Evolutionary conservation across 805 yeast genomes (phyloP), one percentile per base, ranked within the genome.

Genomic region (Torulaspora delbrueckii): DNA sequence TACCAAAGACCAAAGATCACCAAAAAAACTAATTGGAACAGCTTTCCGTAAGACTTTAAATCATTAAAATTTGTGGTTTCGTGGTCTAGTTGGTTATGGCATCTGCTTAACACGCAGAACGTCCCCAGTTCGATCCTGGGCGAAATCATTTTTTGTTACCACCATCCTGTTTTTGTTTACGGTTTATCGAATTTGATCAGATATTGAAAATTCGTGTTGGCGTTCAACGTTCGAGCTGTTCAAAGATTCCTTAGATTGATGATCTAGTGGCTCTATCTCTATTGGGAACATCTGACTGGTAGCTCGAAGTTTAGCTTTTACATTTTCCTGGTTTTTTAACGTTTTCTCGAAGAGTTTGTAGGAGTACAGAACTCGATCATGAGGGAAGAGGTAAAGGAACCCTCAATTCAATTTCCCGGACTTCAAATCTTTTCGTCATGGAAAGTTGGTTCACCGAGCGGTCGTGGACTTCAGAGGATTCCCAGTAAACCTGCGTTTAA

Each of bases 71-170:
- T n/a, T n/a, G n/a, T n/a, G 93, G 95, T 82, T 82, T 81, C 83
- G 89, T 89, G 96, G 97, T 89, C 96, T 89, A 89, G 96, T 89
- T 74, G 96, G 96, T 89, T 81, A 90, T 90, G 96, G 96, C 97
- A 86, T 86, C 93, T 89, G 96, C 96, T 87, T 89, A 88, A 90
- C 97, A 90, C 97, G 96, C 96, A 88, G 93, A 86, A 86, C 90
- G 97, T 91, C 97, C 96, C 97, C 97, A 89, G 98, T 91, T 91
- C 97, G 96, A 91, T 88, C 97, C 97, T 90, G 97, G 97, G 97
- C 90, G 84, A 82, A 87, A 84, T 88, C 97, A 90, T 59, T 66
- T 65, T 65, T 70, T 61, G 27, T 19, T 13, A 13, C 32, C 41
- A 33, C 38, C 41, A 39, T 33, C 37, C 35, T 45, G 52, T 48